These are phyloP conservation scores for Leccinum sublutescens DNA, from an alignment of 768 basidiomycete species.

Conservation along the genomic window DNA sequence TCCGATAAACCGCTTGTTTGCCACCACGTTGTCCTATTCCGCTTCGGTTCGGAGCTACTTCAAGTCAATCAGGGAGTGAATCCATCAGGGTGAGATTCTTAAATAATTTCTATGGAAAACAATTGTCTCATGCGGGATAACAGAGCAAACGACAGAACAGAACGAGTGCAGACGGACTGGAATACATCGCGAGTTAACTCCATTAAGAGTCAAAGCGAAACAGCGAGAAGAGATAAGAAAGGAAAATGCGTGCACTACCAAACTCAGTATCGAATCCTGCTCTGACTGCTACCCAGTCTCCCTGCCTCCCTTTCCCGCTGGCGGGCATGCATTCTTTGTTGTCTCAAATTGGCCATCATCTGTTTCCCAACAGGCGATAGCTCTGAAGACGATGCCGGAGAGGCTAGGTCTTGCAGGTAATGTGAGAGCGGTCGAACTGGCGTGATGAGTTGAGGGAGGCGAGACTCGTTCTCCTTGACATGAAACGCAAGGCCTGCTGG, in stretches of 20 bases:
- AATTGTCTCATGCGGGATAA: not conserved
- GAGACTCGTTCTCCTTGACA: slow-evolving; percentile 30
- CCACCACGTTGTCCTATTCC: not conserved
- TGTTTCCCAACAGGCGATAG: slow-evolving; percentile 65
- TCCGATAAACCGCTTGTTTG: not conserved
- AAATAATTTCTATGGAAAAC: not conserved
- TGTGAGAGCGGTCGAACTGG: slow-evolving; percentile 41
- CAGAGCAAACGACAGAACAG: slow-evolving; percentile 9
- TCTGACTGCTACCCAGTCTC: slow-evolving; percentile 32
- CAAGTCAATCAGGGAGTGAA: not conserved
- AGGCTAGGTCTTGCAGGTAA: slow-evolving; percentile 38
- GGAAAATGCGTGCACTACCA: not conserved
- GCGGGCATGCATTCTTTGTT: slow-evolving; percentile 36
- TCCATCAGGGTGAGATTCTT: not conserved
- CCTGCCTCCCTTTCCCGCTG: slow-evolving; percentile 32
- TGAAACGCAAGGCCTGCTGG: too few relatives aligned
- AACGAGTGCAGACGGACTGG: slow-evolving; percentile 5
- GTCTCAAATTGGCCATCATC: slow-evolving; percentile 64
- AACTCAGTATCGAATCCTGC: slow-evolving; percentile 30
- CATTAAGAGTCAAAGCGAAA: slow-evolving; percentile 16
- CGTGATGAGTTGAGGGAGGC: slow-evolving; percentile 40
- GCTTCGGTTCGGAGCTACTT: not conserved
- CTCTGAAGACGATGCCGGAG: slow-evolving; percentile 71
- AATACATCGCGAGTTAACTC: slow-evolving; percentile 19
- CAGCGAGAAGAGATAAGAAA: not conserved